These are phyloP conservation scores for Coemansia sp. DNA, from an alignment of 192 early-diverging fungal genomes.

Conservation along the genomic window DNA sequence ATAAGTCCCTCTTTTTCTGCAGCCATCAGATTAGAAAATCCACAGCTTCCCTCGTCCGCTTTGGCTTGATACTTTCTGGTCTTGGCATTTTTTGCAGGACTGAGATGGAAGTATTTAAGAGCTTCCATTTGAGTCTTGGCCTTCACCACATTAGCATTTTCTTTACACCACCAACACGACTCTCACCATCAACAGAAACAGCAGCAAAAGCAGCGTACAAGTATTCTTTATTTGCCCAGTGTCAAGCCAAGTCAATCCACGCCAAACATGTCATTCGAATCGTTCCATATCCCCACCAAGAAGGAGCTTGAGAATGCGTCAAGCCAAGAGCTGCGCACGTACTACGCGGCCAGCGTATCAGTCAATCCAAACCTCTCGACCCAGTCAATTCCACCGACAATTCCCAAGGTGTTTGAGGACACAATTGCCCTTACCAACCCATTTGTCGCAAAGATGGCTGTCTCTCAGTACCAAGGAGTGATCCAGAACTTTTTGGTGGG, in stretches of 20 bases:
- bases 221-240: neutral
- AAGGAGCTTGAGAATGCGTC: conserved; percentile 20
- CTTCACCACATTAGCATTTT: no score
- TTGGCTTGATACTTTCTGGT: neutral
- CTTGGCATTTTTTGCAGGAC: neutral
- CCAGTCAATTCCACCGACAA: conserved; percentile 25
- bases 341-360: conserved; percentile 33
- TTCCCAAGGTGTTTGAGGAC: conserved; percentile 15
- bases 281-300: conserved; percentile 5
- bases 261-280: conserved; percentile 2
- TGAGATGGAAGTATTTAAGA: no score
- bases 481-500: conserved; percentile 56
- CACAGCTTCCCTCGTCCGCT: neutral
- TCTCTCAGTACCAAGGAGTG: conserved; percentile 55
- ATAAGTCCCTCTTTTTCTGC: neutral
- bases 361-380: conserved; percentile 25
- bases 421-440: conserved; percentile 12
- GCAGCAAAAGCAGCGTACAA: neutral
- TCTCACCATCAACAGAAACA: neutral
- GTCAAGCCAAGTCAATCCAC: neutral
- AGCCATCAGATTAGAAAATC: neutral
- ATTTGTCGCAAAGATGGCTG: conserved; percentile 39
- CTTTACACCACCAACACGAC: no score
- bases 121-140: no score
- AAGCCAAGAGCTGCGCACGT: conserved; percentile 13